Evolutionary conservation across 768 basidiomycete species (phyloP), one percentile per base, ranked within the genome.

Genomic region (Podaxis rugospora): DNA sequence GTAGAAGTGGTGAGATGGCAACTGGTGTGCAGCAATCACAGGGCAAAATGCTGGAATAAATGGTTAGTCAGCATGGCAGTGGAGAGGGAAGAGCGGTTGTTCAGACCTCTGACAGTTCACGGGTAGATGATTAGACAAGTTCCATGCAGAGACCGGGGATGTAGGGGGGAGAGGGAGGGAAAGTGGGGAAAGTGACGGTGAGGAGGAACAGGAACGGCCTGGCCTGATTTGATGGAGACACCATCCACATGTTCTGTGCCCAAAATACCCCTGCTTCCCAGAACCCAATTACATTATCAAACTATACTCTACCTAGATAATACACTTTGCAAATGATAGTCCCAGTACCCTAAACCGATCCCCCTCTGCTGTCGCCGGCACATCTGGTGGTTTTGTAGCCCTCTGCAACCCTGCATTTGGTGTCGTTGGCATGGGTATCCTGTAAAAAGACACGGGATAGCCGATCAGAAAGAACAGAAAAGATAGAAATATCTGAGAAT

Each of bases 1-100:
- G 74, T 76, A 70, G 65, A 62, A 66, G 64, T 64, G 65, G 65
- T 66, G 65, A 66, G 69, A 69, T 70, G 73, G 66, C 72, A 71
- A 73, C 70, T 71, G 69, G 63, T 68, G 69, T 66, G 67, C 69
- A 75, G 72, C 74, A 72, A 77, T 73, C 75, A 72, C 71, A 74
- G 63, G 64, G 63, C 70, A 70, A 69, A 65, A 69, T 70, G 69
- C 65, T 62, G 57, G 64, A 56, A 62, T 63, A 69, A 39, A 57
- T 37, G 63, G 37, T 44, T 44, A 44, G 54, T 56, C 32, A 51
- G 54, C 47, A 37, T 10, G 18, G 59, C 59, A 47, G 63, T 13
- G 51, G 49, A 49, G 36, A 47, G 4, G n/a, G n/a, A 27, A 21
- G 37, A 57, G 11, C 6, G 50, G 39, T 36, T 18, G 51, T 49